Conservation (phyloP, 768 basidiomycete species). For the Psilocybe cubensis region DNA sequence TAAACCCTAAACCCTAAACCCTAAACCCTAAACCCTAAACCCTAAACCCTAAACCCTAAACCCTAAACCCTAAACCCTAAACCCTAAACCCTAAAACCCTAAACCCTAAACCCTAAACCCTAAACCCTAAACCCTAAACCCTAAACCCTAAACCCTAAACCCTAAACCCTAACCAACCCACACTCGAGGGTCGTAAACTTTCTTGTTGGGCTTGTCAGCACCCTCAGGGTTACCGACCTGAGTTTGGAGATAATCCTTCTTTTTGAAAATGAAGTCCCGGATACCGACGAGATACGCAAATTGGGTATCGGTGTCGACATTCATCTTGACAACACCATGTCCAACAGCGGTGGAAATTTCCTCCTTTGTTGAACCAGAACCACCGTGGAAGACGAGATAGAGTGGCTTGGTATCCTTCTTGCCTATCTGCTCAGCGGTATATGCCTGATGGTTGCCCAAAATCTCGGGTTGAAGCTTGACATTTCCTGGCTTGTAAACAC, state of each 20-base stretch:
- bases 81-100: too few species aligned
- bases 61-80: too few species aligned
- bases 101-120: too few species aligned
- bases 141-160: too few species aligned
- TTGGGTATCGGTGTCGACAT: slow-evolving; percentile 95
- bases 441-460: slow-evolving; percentile 87
- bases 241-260: slow-evolving; percentile 84
- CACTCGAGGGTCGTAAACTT: slow-evolving; percentile 96
- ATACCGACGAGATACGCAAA: slow-evolving; percentile 91
- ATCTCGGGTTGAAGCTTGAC: slow-evolving; percentile 92
- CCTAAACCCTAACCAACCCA: slow-evolving; percentile 99
- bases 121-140: too few species aligned
- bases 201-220: slow-evolving; percentile 98
- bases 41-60: too few species aligned
- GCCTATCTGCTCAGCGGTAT: slow-evolving; percentile 69
- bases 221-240: slow-evolving; percentile 99
- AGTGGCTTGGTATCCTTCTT: slow-evolving; percentile 74
- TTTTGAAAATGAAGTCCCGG: slow-evolving; percentile 84
- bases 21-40: too few species aligned
- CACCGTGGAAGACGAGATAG: slow-evolving; percentile 99
- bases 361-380: slow-evolving; percentile 95
- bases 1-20: too few species aligned
- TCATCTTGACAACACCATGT: slow-evolving; percentile 99
- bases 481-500: slow-evolving; percentile 99
- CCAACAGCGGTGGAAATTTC: slow-evolving; percentile 92